Evolutionary conservation across 768 basidiomycete species (phyloP).

Genomic region (Boletus huronensis): DNA sequence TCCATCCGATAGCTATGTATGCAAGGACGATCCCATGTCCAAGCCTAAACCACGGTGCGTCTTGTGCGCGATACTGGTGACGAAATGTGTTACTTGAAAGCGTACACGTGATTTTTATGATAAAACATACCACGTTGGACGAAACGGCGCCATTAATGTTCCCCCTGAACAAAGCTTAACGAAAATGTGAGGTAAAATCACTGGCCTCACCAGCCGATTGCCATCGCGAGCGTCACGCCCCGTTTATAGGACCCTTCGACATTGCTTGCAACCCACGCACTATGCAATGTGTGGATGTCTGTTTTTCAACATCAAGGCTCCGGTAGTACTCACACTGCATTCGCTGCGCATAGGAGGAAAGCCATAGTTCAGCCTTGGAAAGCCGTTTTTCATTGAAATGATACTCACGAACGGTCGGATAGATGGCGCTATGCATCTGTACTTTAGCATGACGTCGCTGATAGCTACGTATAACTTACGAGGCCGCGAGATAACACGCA

Average conservation of each 20-base stretch:
- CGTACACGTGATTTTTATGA: neutral
- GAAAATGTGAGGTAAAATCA: constrained; percentile 12
- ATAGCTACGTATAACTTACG: constrained; percentile 41
- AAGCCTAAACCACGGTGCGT: constrained; percentile 64
- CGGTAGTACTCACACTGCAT: constrained; percentile 44
- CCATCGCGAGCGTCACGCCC: constrained; percentile 64
- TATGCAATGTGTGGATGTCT: constrained; percentile 18
- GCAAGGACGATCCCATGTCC: constrained; percentile 68
- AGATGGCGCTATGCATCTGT: constrained; percentile 36
- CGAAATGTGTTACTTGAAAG: neutral
- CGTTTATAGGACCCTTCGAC: constrained; percentile 75
- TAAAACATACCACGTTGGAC: constrained; percentile 55
- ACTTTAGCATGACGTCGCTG: neutral
- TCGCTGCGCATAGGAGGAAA: constrained; percentile 31
- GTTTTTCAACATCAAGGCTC: constrained; percentile 5
- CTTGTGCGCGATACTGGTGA: constrained; percentile 57
- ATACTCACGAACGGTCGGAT: constrained; percentile 44
- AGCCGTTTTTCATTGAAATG: neutral
- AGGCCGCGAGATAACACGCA: constrained; percentile 66
- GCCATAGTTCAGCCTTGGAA: neutral
- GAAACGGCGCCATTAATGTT: constrained; percentile 69
- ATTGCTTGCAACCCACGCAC: constrained; percentile 72
- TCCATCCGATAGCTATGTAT: constrained; percentile 65
- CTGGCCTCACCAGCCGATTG: constrained; percentile 49
- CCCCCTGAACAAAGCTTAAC: constrained; percentile 34